A percentile compares a stretch with the other conserved stretches of the same genome.
phyloP scores from a whole-genome alignment of 2,329 filamentous ascomycete genomes.

The Rhexocercosporidium sp. region DNA sequence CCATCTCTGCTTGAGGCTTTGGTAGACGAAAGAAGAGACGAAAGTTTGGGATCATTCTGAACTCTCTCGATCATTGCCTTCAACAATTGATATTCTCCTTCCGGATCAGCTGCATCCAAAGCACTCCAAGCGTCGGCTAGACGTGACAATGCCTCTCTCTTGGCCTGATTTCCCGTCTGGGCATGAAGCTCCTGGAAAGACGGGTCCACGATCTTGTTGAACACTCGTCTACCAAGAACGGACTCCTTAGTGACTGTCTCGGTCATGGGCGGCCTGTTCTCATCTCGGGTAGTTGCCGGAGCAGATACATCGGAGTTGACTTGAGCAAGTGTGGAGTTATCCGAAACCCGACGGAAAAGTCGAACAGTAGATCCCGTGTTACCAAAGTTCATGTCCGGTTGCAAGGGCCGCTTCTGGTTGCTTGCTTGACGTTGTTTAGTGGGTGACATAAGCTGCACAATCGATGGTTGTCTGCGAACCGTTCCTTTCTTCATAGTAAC shows the following conservation, averaged over 20 bases:
- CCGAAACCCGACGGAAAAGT: conserved; percentile 88
- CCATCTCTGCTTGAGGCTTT: conserved; percentile 59
- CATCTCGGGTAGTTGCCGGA: conserved; percentile 50
- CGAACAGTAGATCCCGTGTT: conserved; percentile 92
- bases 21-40: conserved; percentile 39
- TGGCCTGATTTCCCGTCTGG: conserved; percentile 72
- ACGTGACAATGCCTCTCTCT: conserved; percentile 82
- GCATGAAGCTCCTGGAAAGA: conserved; percentile 85
- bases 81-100: conserved; percentile 86
- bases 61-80: conserved; percentile 77
- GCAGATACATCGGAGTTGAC: conserved; percentile 32
- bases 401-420: conserved; percentile 72
- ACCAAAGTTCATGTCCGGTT: conserved; percentile 90
- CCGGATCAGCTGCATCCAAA: conserved; percentile 86
- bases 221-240: conserved; percentile 79
- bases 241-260: conserved; percentile 79
- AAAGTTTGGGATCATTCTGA: conserved; percentile 70
- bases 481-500: conserved; percentile 67
- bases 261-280: conserved; percentile 65
- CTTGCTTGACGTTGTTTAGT: conserved; percentile 39
- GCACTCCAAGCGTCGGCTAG: conserved; percentile 85
- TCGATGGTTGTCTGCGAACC: conserved; percentile 47
- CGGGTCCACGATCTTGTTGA: conserved; percentile 80
- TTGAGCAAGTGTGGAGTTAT: conserved; percentile 53
- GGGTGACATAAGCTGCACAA: conserved; percentile 38